phyloP scores from a whole-genome alignment of 1,284 basidiomycete species.

The Leccinum angustisporum region DNA sequence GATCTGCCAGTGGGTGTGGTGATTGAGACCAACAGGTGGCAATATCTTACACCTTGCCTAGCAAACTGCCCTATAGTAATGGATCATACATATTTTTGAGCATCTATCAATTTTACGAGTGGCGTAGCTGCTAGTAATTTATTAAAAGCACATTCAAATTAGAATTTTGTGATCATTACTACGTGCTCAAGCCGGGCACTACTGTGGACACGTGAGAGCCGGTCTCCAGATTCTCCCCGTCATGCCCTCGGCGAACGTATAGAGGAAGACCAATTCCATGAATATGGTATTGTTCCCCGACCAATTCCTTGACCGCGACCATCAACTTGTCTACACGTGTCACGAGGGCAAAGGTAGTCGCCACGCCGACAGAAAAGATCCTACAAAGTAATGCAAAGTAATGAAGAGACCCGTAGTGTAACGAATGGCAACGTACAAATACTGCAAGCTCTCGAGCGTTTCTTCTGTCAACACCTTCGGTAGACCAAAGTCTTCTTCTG shows the following conservation, averaged over 20 bases:
- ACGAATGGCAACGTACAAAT: conserved; percentile 47
- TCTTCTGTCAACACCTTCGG: conserved; percentile 64
- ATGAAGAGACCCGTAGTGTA: not conserved
- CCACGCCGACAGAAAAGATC: conserved; percentile 74
- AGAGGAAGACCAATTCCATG: conserved; percentile 55
- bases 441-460: conserved; percentile 68
- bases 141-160: not conserved
- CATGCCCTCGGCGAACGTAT: conserved; percentile 13
- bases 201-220: conserved; percentile 9
- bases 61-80: no score
- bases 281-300: conserved; percentile 80
- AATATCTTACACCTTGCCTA: no score
- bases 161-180: not conserved
- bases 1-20: no score
- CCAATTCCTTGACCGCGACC: conserved; percentile 76
- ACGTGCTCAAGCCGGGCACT: not conserved
- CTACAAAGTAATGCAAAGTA: conserved; percentile 34
- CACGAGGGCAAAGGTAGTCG: conserved; percentile 66
- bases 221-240: conserved; percentile 17
- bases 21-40: no score
- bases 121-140: no score
- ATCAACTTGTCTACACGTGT: conserved; percentile 69
- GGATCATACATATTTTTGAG: no score
- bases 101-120: no score
- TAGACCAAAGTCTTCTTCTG: conserved; percentile 68